These are phyloP conservation scores for Arachis stenosperma DNA, from an alignment of 306 rosid genomes.

Conservation along the genomic window DNA sequence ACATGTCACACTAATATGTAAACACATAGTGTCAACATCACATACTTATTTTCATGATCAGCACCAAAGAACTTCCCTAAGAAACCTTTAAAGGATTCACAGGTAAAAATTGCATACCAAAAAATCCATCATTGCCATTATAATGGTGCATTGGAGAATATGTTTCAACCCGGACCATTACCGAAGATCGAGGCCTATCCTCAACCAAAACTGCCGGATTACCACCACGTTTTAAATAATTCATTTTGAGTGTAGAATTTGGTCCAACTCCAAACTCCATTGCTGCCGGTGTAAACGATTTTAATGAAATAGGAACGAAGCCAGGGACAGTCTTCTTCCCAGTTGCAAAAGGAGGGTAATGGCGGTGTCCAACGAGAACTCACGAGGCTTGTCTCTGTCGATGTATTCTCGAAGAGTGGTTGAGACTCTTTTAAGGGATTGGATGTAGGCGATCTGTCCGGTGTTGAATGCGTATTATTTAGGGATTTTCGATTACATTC, in stretches of 20 bases:
- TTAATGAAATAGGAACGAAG: slow-evolving; percentile 67
- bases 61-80: too few relatives aligned
- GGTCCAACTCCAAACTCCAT: slow-evolving; percentile 56
- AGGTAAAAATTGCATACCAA: slow-evolving; percentile 64
- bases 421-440: slow-evolving; percentile 67
- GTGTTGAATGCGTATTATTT: slow-evolving; percentile 45
- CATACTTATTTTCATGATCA: too few relatives aligned
- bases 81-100: too few relatives aligned
- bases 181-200: slow-evolving; percentile 72
- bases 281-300: slow-evolving; percentile 48
- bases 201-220: slow-evolving; percentile 67
- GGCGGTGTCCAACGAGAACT: slow-evolving; percentile 60
- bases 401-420: slow-evolving; percentile 78
- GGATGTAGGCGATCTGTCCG: slow-evolving; percentile 71
- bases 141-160: slow-evolving; percentile 56
- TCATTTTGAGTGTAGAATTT: slow-evolving; percentile 54
- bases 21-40: too few relatives aligned
- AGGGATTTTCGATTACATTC: too few relatives aligned
- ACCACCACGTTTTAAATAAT: slow-evolving; percentile 73
- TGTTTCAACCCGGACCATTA: slow-evolving; percentile 59
- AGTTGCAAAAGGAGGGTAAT: slow-evolving; percentile 54
- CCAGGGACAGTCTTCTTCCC: slow-evolving; percentile 50
- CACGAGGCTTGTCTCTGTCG: slow-evolving; percentile 74
- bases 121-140: slow-evolving; percentile 61
- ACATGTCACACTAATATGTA: too few relatives aligned